These are phyloP conservation scores for Avena sativa DNA, from an alignment of 176 grass and related monocot genomes.

Conservation along the genomic window DNA sequence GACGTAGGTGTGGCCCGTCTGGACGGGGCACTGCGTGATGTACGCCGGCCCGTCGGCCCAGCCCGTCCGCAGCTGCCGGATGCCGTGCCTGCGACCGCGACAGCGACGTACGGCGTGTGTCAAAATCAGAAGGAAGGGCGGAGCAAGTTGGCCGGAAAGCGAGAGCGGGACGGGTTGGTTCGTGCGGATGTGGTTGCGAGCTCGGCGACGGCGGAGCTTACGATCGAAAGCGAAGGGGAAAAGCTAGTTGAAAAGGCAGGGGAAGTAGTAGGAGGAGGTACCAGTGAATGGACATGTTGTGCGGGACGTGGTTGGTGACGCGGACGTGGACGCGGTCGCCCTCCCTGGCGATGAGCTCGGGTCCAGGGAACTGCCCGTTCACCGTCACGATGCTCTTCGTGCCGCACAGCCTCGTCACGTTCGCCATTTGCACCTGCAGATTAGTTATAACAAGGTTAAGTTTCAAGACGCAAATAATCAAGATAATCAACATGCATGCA, in stretches of 20 bases:
- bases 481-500: neutral
- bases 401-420: conserved; percentile 66
- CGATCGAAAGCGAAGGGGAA: too few relatives aligned
- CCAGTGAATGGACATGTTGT: conserved; percentile 76
- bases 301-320: conserved; percentile 67
- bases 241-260: too few relatives aligned
- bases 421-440: conserved; percentile 68
- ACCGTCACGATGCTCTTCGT: conserved; percentile 78
- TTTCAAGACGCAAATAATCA: neutral
- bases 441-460: too few relatives aligned
- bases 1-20: conserved; percentile 69
- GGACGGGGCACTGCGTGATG: conserved; percentile 81
- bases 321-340: conserved; percentile 68
- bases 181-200: too few relatives aligned
- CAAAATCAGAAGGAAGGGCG: too few relatives aligned
- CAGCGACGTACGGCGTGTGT: too few relatives aligned
- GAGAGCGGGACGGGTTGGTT: too few relatives aligned
- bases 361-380: conserved; percentile 71
- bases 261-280: too few relatives aligned
- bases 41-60: conserved; percentile 85
- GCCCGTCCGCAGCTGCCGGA: conserved; percentile 63
- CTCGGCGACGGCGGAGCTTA: too few relatives aligned
- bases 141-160: too few relatives aligned
- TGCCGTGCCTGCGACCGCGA: conserved; percentile 48
- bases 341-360: conserved; percentile 66